Base-by-base conservation (phyloP, 2,329 filamentous ascomycete genomes). In the Colletotrichum graminicola region DNA sequence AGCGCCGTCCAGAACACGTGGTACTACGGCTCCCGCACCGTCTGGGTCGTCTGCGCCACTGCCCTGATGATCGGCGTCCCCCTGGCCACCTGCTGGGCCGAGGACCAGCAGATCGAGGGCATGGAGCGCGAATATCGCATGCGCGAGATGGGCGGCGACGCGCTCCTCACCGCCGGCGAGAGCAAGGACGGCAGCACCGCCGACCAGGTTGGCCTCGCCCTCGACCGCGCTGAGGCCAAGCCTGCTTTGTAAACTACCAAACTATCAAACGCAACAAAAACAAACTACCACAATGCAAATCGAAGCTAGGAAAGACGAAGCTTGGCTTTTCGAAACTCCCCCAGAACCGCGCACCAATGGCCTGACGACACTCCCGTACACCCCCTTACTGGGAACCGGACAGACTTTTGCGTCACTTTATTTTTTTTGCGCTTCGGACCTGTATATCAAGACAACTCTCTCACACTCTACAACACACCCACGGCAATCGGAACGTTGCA, bases 51-150 rank as follows among this genome's bases (percentile, higher is more conserved):
- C 71, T 94, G 92, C 83, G 97, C 95, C 75, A 95, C 92, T 73
- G 94, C 94, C 72, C 89, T 99, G 79, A 86, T 99, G 80, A 85
- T 98, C 74, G 95, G 94, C 77, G 94, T 98, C 62, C 96, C 96
- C 67, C 98, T 94, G 87, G 95, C 94, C 71, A 87, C 99, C 76
- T 95, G 94, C 70, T 95, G 94, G 80, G 91, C 93, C 74, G 96
- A 99, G 87, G 96, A 99, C 87, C 94, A 98, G 88, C 94, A 97
- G 86, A 91, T 97, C 81, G 88, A 95, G 75, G 95, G 97, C 86
- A 97, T 98, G 94, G 96, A 99, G 90, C 91, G 94, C 83, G 95
- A 98, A 86, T 94, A 95, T 89, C 91, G 93, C 82, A 96, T 97
- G 94, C 93, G 96, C 82, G 94, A 97, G 89, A 90, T 93, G 79